phyloP scores from a whole-genome alignment of 331 rosid genomes.

The Quercus lobata region DNA sequence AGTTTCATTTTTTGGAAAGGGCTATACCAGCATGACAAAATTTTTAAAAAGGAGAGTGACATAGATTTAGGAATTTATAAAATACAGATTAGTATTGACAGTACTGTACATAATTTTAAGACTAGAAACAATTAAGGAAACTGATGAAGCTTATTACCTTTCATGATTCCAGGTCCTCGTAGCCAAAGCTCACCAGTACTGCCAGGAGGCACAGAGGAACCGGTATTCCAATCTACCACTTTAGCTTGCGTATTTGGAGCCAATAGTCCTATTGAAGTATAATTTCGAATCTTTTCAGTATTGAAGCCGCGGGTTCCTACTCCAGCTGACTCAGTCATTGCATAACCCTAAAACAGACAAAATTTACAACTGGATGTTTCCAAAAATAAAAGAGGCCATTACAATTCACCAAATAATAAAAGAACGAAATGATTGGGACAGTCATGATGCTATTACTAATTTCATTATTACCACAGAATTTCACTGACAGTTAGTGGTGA shows the following conservation, averaged over 20 bases:
- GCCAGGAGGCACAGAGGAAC: slow-evolving; percentile 64
- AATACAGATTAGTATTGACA: not conserved
- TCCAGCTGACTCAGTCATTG: slow-evolving; percentile 83
- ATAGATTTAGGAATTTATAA: not conserved
- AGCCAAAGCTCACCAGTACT: slow-evolving; percentile 79
- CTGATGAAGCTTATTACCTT: slow-evolving; percentile 42
- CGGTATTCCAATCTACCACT: slow-evolving; percentile 60
- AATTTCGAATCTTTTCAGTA: slow-evolving; percentile 41
- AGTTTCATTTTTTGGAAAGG: too few relatives aligned
- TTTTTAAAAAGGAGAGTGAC: not conserved
- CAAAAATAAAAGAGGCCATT: slow-evolving; percentile 15
- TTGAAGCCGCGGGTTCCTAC: slow-evolving; percentile 77
- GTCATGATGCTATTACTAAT: not conserved
- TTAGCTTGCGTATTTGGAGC: slow-evolving; percentile 88
- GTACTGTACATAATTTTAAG: not conserved
- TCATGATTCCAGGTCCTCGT: slow-evolving; percentile 74
- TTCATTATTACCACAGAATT: not conserved
- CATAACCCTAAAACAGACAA: slow-evolving; percentile 65
- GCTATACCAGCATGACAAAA: not conserved
- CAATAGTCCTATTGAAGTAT: slow-evolving; percentile 70
- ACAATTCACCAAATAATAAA: not conserved
- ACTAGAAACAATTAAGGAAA: slow-evolving; percentile 3
- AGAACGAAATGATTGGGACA: slow-evolving; percentile 11
- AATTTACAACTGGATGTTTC: slow-evolving; percentile 5
- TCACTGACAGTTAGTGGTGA: not conserved